A percentile compares a stretch with the other conserved stretches of the same genome.
phyloP scores from a whole-genome alignment of 106 monocot genomes.

The Dactylorhiza incarnata region DNA sequence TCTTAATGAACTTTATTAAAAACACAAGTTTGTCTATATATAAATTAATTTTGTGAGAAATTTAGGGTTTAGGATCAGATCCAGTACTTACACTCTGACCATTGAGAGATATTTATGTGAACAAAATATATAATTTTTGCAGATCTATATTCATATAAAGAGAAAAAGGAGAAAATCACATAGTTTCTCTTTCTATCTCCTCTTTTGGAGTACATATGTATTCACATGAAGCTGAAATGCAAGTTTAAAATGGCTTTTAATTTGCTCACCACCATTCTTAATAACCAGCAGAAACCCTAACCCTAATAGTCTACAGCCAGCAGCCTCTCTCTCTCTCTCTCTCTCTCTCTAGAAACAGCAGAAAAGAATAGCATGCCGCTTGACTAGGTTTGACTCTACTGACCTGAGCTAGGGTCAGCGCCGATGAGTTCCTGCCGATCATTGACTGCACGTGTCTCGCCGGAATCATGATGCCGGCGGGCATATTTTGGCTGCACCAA shows the following conservation, averaged over 20 bases:
- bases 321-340: neutral
- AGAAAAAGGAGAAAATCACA: neutral
- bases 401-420: conserved; percentile 61
- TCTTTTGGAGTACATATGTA: neutral
- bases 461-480: conserved; percentile 78
- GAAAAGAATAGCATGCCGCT: no score
- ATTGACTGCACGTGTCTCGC: conserved; percentile 48
- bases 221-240: neutral
- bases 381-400: conserved; percentile 1
- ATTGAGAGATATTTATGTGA: neutral
- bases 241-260: neutral
- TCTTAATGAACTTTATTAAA: no score
- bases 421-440: conserved; percentile 44
- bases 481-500: conserved; percentile 26
- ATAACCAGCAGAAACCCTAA: neutral
- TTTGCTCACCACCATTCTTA: neutral
- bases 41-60: no score
- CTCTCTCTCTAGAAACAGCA: neutral
- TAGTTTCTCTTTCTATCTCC: neutral
- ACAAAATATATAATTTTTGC: neutral
- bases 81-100: no score
- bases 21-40: no score
- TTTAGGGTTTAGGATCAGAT: no score
- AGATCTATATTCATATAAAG: neutral
- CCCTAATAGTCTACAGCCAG: neutral